A percentile compares a stretch with the other conserved stretches of the same genome.
Conservation (phyloP, 2,329 filamentous ascomycete genomes). For the Myriosclerotinia scirpicola region DNA sequence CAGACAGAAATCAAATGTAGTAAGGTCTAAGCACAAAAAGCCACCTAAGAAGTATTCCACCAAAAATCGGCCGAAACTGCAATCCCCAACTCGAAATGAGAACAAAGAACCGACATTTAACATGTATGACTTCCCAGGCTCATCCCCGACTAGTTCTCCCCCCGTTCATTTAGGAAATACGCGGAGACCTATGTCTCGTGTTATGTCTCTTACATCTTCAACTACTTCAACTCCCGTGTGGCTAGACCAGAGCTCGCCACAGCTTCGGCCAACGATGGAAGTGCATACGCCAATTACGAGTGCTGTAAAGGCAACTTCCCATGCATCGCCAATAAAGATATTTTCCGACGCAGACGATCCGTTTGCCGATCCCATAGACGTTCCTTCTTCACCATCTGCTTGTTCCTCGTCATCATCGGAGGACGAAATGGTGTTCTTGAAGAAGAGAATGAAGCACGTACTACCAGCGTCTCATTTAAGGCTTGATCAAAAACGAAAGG, state of each 20-base stretch:
- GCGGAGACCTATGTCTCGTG: conserved; percentile 25
- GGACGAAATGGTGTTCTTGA: conserved; percentile 34
- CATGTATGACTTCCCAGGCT: conserved; percentile 44
- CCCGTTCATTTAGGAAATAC: conserved; percentile 12
- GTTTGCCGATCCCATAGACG: conserved; percentile 26
- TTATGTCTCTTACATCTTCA: conserved; percentile 29
- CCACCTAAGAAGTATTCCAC: conserved; percentile 30
- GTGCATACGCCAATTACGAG: conserved; percentile 40
- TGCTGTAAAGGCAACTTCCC: conserved; percentile 28
- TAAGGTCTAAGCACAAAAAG: conserved; percentile 14
- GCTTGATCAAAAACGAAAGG: conserved; percentile 52
- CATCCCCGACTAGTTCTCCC: conserved; percentile 44
- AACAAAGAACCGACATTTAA: conserved; percentile 21
- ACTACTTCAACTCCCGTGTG: conserved; percentile 27
- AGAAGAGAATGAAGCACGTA: conserved; percentile 54
- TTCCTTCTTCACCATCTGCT: conserved; percentile 27
- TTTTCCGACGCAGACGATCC: conserved; percentile 33
- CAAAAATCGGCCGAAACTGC: conserved; percentile 28
- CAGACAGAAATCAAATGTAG: background rate
- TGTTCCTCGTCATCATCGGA: conserved; percentile 30
- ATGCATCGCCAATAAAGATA: conserved; percentile 22
- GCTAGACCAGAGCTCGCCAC: conserved; percentile 22
- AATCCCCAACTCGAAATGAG: background rate
- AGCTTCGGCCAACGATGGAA: conserved; percentile 19
- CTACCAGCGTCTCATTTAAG: conserved; percentile 68